phyloP scores from a whole-genome alignment of 495 filamentous ascomycete species.

The Penicillium maclennaniae region DNA sequence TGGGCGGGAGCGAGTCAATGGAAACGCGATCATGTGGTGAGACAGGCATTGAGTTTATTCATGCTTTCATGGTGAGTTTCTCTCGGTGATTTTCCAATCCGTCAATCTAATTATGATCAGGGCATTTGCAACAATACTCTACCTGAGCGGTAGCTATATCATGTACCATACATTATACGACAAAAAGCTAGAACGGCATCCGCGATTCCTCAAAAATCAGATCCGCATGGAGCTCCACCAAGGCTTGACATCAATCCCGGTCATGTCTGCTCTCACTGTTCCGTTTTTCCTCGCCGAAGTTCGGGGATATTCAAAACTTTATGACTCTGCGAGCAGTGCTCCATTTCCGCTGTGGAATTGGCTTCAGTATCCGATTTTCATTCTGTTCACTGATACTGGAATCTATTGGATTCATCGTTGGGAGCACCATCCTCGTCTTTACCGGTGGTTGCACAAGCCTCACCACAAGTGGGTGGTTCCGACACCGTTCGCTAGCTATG shows the following conservation, averaged over 20 bases:
- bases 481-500: conserved; percentile 84
- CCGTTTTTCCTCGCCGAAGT: conserved; percentile 80
- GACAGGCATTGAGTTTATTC: conserved; percentile 63
- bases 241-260: conserved; percentile 62
- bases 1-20: conserved; percentile 66
- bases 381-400: conserved; percentile 82
- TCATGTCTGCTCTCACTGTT: conserved; percentile 74
- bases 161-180: conserved; percentile 89
- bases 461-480: conserved; percentile 99
- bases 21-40: conserved; percentile 61
- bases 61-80: conserved; percentile 64
- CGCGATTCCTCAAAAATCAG: conserved; percentile 89
- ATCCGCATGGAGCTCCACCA: conserved; percentile 78
- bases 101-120: conserved; percentile 32
- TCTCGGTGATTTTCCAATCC: background rate
- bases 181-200: conserved; percentile 77
- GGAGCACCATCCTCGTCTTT: conserved; percentile 73
- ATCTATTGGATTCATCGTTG: conserved; percentile 94
- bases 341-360: conserved; percentile 69
- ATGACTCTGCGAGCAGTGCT: conserved; percentile 65
- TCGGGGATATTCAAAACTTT: conserved; percentile 79
- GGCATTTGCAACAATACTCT: conserved; percentile 64
- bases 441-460: conserved; percentile 86
- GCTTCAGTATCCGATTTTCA: conserved; percentile 83
- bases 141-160: conserved; percentile 67